Base-by-base conservation (phyloP, 2,329 filamentous ascomycete species). In the Clarireedia homoeocarpa region DNA sequence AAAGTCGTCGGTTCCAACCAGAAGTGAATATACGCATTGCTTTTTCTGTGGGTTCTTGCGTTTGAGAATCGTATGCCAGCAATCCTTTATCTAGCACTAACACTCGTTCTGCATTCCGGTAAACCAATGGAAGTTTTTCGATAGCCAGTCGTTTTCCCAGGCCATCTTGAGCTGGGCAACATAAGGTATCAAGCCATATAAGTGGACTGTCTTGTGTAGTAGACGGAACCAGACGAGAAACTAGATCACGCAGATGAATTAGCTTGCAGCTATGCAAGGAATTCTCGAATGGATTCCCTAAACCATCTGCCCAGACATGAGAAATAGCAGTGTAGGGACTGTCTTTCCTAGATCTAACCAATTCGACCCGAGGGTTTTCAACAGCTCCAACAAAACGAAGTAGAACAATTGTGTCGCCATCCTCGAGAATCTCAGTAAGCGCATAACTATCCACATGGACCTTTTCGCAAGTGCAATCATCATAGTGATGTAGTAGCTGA, bases 1-100 rank as follows among this genome's bases (percentile, higher is more conserved):
- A 74, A 1, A 73, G 62, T 5, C 72, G 62, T 46, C 70, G 65
- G 62, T 72, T 71, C 72, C 73, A 74, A 20, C 66, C 62, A 4
- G 71, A 72, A 12, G 63, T 67, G 34, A 71, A 65, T 3, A 71
- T 63, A 0, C 48, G 48, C 34, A 51, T 15, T 6, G 26, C 6
- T 26, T 72, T 49, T 46, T 72, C 70, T 4, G 62, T 6, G 51
- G 54, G 12, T 60, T 53, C 12, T 27, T 39, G 26, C 12, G 15
- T 5, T 44, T 47, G 17, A 3, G 45, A 36, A 10, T 38, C 23
- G 40, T 65, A 64, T 6, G 57, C 38, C n/a, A 63, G 62, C 1
- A 73, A 58, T 0, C 67, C 64, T 3, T 65, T 61, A 49, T 73
- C 71, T 1, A 73, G 60, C 6, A 72, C 67, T 5, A 72, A 61